Conservation (phyloP, 495 filamentous ascomycete genomes). For the Lichina pygmaea region DNA sequence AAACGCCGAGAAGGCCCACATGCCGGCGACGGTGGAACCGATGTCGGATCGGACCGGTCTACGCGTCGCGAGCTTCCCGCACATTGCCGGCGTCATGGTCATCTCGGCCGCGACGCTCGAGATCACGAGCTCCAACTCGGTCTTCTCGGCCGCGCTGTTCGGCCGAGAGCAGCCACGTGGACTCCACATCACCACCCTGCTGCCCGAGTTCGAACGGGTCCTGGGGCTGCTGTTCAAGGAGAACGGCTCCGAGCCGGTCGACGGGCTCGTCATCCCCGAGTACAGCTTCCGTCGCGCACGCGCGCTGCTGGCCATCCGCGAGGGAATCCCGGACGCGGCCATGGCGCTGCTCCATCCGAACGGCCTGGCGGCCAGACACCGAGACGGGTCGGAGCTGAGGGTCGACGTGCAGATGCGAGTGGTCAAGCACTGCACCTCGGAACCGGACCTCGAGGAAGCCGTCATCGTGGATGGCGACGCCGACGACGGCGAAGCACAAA, state of each 20-base stretch:
- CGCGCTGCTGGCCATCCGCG: conserved; percentile 52
- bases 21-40: conserved; percentile 51
- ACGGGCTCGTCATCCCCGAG: conserved; percentile 93
- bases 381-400: conserved; percentile 70
- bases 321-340: conserved; percentile 51
- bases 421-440: conserved; percentile 53
- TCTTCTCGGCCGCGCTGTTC: conserved; percentile 78
- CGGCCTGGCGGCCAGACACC: conserved; percentile 62
- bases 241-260: conserved; percentile 52
- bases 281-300: conserved; percentile 80
- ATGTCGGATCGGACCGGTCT: conserved; percentile 36
- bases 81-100: conserved; percentile 92
- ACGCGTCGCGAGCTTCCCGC: conserved; percentile 74
- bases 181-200: conserved; percentile 45
- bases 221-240: conserved; percentile 60
- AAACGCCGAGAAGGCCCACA: conserved; percentile 41
- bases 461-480: conserved; percentile 22
- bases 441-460: conserved; percentile 14
- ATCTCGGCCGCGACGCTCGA: conserved; percentile 44
- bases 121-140: conserved; percentile 80
- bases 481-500: conserved; percentile 18
- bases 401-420: conserved; percentile 92
- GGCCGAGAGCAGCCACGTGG: conserved; percentile 66
- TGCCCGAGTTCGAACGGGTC: conserved; percentile 69
- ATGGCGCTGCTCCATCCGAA: conserved; percentile 51